Evolutionary conservation across 2,329 filamentous ascomycete genomes (phyloP).

Genomic region (Cadophora sp.): DNA sequence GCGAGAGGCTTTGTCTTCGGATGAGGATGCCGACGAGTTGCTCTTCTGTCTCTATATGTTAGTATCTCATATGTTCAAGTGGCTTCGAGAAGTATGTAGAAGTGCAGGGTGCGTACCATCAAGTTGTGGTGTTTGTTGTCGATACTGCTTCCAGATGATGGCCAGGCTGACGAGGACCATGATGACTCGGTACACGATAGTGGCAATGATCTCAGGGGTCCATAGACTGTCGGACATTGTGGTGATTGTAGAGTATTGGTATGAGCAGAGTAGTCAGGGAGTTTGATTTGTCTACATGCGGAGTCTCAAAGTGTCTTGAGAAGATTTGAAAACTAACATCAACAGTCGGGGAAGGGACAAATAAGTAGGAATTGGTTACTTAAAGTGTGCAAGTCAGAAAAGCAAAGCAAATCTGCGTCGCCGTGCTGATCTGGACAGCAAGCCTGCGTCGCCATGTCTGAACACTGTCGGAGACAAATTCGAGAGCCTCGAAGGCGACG

Average conservation of each 20-base stretch:
- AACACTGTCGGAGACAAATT: background rate
- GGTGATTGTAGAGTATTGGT: background rate
- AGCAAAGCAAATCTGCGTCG: background rate
- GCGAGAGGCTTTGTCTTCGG: background rate
- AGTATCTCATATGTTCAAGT: background rate
- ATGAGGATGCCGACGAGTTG: background rate
- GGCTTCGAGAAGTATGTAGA: background rate
- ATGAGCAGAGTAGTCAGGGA: background rate
- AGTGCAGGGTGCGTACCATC: background rate
- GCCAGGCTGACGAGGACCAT: background rate
- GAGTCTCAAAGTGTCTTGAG: background rate
- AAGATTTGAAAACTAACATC: background rate
- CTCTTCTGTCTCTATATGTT: background rate
- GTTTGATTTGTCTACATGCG: background rate
- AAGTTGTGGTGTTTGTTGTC: background rate
- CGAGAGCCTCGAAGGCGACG: background rate
- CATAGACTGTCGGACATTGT: background rate
- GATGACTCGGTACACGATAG: background rate
- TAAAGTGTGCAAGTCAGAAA: background rate
- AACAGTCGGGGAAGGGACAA: background rate
- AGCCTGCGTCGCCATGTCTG: background rate
- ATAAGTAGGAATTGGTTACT: background rate
- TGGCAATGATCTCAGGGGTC: slow-evolving; percentile 1
- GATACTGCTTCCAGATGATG: slow-evolving; percentile 1
- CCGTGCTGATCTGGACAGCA: background rate